Evolutionary conservation across 306 rosid genomes (phyloP).

Genomic region (Crotalaria pallida): DNA sequence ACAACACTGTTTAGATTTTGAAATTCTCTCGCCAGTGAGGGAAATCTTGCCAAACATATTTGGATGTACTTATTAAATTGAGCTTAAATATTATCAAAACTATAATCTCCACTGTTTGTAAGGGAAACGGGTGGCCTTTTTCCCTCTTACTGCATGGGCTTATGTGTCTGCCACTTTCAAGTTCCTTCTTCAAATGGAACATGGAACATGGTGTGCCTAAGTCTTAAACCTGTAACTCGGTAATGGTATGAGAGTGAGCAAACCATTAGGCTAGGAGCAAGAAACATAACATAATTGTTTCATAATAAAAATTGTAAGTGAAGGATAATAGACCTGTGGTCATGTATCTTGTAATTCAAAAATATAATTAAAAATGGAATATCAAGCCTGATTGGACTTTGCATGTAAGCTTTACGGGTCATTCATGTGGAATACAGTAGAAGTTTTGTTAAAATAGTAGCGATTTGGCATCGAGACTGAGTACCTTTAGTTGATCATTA

Average conservation of each 20-base stretch:
- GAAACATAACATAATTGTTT: neutral
- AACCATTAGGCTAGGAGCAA: too few species aligned
- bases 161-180: neutral
- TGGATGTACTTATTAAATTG: constrained; percentile 5
- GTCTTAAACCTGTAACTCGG: too few species aligned
- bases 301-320: neutral
- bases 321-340: neutral
- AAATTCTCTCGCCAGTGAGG: neutral
- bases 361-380: neutral
- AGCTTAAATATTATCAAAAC: neutral
- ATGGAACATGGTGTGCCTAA: too few species aligned
- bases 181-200: too few species aligned
- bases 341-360: neutral
- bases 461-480: neutral
- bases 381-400: neutral
- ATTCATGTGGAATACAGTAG: too few species aligned
- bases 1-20: constrained; percentile 15
- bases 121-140: neutral
- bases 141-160: neutral
- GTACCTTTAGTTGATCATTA: neutral
- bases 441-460: neutral
- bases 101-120: neutral
- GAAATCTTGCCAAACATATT: constrained; percentile 8
- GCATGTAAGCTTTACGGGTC: neutral
- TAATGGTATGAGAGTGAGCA: too few species aligned